Evolutionary conservation across 345 rosid species (phyloP), one percentile per base, ranked within the genome.

Genomic region (Eucalyptus curtisii): DNA sequence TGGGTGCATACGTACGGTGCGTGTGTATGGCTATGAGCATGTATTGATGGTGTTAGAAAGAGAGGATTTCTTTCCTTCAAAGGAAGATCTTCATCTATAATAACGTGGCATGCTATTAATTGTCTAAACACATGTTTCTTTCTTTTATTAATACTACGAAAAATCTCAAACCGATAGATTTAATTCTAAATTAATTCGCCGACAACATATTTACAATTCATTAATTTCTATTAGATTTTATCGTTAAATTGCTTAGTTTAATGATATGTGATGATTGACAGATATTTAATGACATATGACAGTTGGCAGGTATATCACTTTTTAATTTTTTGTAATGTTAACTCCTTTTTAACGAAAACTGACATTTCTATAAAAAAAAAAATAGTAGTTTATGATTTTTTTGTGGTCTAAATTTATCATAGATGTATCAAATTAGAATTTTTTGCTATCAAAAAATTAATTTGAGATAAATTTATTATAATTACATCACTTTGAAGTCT

Each of bases 231-330:
- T 52, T 52, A 2, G 8, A 52, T 8, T 20, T 52, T 52, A 52
- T 1, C 5, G 0, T 20, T 2, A 20, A 52, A 20, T 52, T 52
- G 2, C 1, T 52, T 24, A 1, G 1, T 52, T 52, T 52, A 7
- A 50, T 50, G n/a, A n/a, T n/a, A n/a, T n/a, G n/a, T n/a, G n/a
- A n/a, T n/a, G n/a, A n/a, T n/a, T n/a, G n/a, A n/a, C n/a, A n/a
- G n/a, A n/a, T n/a, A n/a, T 52, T 52, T 52, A 7, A 47, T 47
- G 50, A 49, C 6, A 49, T 13, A 16, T 13, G 5, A 49, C 6
- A 0, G 1, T 49, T 49, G 0, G 13, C 2, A 2, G 0, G 5
- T 52, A 0, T 8, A 19, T 20, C 1, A 1, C 0, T 20, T 52
- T 52, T 1, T 52, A 3, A 1, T 20, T 52, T 52, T 19, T 8